Conservation (phyloP, 257 asterid genomes). For the Rhazya stricta region DNA sequence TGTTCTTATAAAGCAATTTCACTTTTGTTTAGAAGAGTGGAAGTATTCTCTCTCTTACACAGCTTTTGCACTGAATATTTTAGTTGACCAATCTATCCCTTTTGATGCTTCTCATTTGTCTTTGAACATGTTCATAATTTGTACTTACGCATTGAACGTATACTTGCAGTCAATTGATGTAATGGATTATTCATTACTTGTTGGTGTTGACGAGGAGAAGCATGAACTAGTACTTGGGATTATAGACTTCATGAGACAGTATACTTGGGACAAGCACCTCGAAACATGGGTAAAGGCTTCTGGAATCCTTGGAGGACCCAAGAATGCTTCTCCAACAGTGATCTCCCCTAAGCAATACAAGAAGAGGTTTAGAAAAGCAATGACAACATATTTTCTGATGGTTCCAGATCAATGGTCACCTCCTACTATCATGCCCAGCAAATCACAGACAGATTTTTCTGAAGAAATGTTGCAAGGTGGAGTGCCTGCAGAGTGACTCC, state of each 20-base stretch:
- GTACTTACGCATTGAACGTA: not conserved
- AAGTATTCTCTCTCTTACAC: not conserved
- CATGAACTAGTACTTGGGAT: slow-evolving; percentile 95
- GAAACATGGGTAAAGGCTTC: slow-evolving; percentile 96
- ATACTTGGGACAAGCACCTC: slow-evolving; percentile 97
- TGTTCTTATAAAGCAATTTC: not conserved
- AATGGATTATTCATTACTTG: slow-evolving; percentile 91
- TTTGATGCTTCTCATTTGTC: not conserved
- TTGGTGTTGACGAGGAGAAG: slow-evolving; percentile 83
- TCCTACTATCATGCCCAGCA: slow-evolving; percentile 46
- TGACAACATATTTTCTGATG: slow-evolving; percentile 87
- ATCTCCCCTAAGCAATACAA: slow-evolving; percentile 94
- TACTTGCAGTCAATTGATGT: slow-evolving; percentile 71
- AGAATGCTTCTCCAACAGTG: slow-evolving; percentile 71
- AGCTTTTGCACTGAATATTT: not conserved
- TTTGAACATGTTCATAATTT: not conserved
- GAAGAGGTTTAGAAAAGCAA: slow-evolving; percentile 89
- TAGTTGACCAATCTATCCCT: not conserved
- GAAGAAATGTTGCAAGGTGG: slow-evolving; percentile 47
- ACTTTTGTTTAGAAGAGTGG: no score
- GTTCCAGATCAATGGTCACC: slow-evolving; percentile 98
- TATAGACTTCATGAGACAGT: slow-evolving; percentile 95
- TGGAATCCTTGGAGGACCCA: slow-evolving; percentile 93
- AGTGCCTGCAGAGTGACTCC: slow-evolving; percentile 16
- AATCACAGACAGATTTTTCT: slow-evolving; percentile 49